These are phyloP conservation scores for Puccinia hordei DNA, from an alignment of 1,284 basidiomycete genomes.

Conservation along the genomic window DNA sequence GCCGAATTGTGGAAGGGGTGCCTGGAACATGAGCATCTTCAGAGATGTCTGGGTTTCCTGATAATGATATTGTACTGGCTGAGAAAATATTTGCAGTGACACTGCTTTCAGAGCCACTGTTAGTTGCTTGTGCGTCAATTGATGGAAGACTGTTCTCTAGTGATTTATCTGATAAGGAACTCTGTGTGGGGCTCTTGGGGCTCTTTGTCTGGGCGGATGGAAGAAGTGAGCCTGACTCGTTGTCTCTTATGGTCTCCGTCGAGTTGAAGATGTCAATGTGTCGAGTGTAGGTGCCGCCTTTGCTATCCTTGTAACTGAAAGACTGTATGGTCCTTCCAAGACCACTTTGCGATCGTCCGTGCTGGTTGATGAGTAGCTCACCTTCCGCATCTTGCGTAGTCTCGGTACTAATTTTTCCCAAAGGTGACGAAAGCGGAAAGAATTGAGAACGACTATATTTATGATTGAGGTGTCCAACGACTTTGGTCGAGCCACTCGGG, in stretches of 20 bases:
- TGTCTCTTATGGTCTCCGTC: neutral
- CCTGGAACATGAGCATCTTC: no score
- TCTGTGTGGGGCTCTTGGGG: no score
- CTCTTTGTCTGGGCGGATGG: neutral
- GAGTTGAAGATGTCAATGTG: constrained; percentile 2
- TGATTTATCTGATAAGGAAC: neutral
- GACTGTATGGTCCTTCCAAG: constrained; percentile 24
- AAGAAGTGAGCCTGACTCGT: neutral
- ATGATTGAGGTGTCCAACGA: constrained; percentile 6
- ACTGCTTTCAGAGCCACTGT: neutral
- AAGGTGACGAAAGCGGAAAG: neutral
- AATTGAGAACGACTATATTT: constrained; percentile 11
- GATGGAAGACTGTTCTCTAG: neutral
- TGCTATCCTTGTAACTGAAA: constrained; percentile 11
- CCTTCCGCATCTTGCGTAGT: constrained; percentile 28
- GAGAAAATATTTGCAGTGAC: neutral
- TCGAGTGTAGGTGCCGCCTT: neutral
- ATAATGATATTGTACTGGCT: neutral
- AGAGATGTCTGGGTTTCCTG: no score
- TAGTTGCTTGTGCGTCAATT: neutral
- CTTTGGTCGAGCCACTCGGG: neutral
- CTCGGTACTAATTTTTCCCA: neutral
- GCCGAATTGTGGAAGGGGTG: no score
- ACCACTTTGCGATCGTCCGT: constrained; percentile 14
- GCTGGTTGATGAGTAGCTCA: neutral